These are phyloP conservation scores for Eimeria maxima DNA, from an alignment of 169 alveolate species.

Conservation along the genomic window DNA sequence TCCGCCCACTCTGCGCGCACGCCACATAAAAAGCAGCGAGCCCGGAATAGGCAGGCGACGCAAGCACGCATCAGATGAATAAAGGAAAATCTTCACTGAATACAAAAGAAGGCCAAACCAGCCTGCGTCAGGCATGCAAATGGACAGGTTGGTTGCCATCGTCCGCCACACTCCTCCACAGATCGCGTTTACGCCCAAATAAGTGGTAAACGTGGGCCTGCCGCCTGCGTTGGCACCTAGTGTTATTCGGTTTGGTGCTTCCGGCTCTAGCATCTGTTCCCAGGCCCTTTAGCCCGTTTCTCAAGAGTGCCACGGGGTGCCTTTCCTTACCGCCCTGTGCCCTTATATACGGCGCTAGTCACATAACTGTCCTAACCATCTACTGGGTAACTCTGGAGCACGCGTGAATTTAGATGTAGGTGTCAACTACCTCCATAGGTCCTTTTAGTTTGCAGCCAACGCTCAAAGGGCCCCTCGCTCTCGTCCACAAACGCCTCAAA, in stretches of 20 bases:
- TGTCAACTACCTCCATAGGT: constrained; percentile 65
- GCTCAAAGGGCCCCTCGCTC: constrained; percentile 70
- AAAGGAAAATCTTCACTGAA: background rate
- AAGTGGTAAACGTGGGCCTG: background rate
- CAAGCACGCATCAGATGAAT: background rate
- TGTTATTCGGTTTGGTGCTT: background rate
- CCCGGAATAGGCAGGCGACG: background rate
- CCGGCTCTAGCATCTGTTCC: background rate
- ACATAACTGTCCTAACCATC: background rate
- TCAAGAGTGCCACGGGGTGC: background rate
- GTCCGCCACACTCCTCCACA: background rate
- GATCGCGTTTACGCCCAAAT: background rate
- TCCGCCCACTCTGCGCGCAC: constrained; percentile 73
- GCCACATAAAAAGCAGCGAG: background rate
- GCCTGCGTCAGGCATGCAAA: background rate
- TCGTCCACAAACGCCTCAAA: constrained; percentile 75
- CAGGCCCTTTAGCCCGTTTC: background rate
- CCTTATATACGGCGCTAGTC: background rate
- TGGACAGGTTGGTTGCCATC: background rate
- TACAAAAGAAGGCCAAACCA: background rate
- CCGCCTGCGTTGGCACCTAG: background rate
- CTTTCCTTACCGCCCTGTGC: background rate
- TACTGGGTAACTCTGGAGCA: background rate
- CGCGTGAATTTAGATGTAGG: background rate
- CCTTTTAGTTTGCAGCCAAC: constrained; percentile 70